Conservation (phyloP, 257 asterid species). For the Plantago ovata region DNA sequence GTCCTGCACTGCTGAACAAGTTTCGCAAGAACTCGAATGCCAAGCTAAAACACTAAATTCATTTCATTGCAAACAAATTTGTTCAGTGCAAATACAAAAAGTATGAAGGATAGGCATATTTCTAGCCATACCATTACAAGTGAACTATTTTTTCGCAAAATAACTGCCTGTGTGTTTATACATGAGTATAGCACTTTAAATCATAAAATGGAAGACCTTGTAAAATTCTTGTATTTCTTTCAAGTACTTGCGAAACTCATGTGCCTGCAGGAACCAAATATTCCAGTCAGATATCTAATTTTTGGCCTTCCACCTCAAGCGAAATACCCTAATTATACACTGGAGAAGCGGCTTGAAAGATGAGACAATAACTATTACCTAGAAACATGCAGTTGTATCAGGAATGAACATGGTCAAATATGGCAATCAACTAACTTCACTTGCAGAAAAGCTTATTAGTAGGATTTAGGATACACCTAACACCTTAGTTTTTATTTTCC, state of each 20-base stretch:
- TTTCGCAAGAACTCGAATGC: neutral
- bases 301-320: slow-evolving; percentile 27
- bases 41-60: no score
- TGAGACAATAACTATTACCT: slow-evolving; percentile 9
- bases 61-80: neutral
- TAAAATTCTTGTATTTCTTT: slow-evolving; percentile 65
- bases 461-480: neutral
- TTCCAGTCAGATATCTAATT: slow-evolving; percentile 67
- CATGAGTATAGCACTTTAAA: slow-evolving; percentile 34
- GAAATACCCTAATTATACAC: slow-evolving; percentile 18
- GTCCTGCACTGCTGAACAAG: neutral
- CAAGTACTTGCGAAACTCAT: slow-evolving; percentile 84
- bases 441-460: neutral
- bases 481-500: neutral
- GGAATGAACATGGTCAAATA: neutral
- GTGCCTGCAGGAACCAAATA: slow-evolving; percentile 99
- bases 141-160: slow-evolving; percentile 22
- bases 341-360: slow-evolving; percentile 19
- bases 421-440: neutral
- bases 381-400: neutral
- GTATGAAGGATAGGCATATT: neutral
- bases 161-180: slow-evolving; percentile 24
- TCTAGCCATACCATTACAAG: slow-evolving; percentile 13
- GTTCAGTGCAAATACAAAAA: neutral
- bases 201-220: slow-evolving; percentile 56